Evolutionary conservation across 192 early-diverging fungal species (phyloP).

Genomic region (Coemansia sp.): DNA sequence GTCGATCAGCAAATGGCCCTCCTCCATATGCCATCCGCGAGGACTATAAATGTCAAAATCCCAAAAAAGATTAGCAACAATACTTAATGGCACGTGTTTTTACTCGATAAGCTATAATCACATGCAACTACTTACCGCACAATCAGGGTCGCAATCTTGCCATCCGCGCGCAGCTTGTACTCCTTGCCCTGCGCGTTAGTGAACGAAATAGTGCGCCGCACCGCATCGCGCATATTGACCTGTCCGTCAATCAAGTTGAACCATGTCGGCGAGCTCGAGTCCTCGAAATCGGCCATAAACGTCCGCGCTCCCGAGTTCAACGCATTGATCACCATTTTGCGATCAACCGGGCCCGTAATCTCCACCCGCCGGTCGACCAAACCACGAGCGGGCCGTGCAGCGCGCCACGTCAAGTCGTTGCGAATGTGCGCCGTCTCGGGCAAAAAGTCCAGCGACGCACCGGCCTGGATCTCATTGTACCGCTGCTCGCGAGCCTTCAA

Average conservation of each 20-base stretch:
- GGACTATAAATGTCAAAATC: constrained; percentile 56
- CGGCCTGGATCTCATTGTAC: constrained; percentile 78
- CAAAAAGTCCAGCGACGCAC: constrained; percentile 83
- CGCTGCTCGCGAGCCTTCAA: constrained; percentile 76
- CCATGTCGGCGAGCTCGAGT: constrained; percentile 98
- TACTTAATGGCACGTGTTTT: not conserved
- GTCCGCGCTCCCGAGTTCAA: constrained; percentile 91
- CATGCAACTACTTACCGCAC: constrained; percentile 62
- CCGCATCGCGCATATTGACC: constrained; percentile 92
- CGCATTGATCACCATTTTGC: constrained; percentile 99
- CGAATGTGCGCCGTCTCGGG: constrained; percentile 91
- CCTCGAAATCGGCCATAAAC: constrained; percentile 99
- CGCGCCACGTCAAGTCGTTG: constrained; percentile 86
- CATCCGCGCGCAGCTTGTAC: constrained; percentile 88
- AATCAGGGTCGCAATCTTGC: constrained; percentile 86
- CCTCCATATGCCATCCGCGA: constrained; percentile 98
- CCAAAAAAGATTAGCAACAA: constrained; percentile 7
- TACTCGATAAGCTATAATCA: not conserved
- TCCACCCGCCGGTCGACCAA: constrained; percentile 91
- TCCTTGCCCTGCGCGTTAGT: constrained; percentile 86
- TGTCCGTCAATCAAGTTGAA: constrained; percentile 87
- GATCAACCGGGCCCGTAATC: constrained; percentile 96
- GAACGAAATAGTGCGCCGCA: constrained; percentile 82
- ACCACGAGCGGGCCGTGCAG: constrained; percentile 85
- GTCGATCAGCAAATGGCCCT: constrained; percentile 92